Evolutionary conservation across 495 filamentous ascomycete species (phyloP), one percentile per base, ranked within the genome.

Genomic region (Talaromyces stipitatus): DNA sequence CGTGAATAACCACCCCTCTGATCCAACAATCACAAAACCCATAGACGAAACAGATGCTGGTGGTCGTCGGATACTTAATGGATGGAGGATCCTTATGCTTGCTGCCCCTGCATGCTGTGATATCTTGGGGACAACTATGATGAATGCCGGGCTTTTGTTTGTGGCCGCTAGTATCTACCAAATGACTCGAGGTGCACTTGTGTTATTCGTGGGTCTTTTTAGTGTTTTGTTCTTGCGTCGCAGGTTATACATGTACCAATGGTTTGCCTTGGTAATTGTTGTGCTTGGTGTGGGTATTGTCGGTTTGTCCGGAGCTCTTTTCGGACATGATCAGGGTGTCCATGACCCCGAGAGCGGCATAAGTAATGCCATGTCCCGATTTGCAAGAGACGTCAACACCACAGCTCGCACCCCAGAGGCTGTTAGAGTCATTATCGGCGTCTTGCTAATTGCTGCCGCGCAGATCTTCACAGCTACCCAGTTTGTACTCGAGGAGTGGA

Each of bases 381-480:
- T 68, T 26, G 64, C 62, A 1, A 50, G 66, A n/a, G 52, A 66
- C 2, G 51, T 68, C 0, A 50, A 56, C 28, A 41, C 62, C 0
- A 52, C 69, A 10, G 73, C 73, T 1, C 70, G 62, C 11, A 75
- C 78, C 2, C 75, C 81, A 0, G 84, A 89, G 36, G 86, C 87
- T 6, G 72, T 91, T 0, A 72, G 81, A 60, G 86, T 92, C 1
- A 72, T 95, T 33, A 71, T 96, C 30, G 94, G 95, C 29, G 86
- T 98, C 2, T 69, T 90, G 11, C 78, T 96, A 54, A 97, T 97
- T 66, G 94, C 94, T 2, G 85, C 84, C 0, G 94, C 92, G 0
- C 94, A 98, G 75, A 90, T 97, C 61, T 97, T 97, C 71, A 97
- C 94, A 0, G 94, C 94, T 1, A 86, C 89, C 3, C 94, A 98